phyloP scores from a whole-genome alignment of 2,329 filamentous ascomycete genomes.

The Monascus ruber region DNA sequence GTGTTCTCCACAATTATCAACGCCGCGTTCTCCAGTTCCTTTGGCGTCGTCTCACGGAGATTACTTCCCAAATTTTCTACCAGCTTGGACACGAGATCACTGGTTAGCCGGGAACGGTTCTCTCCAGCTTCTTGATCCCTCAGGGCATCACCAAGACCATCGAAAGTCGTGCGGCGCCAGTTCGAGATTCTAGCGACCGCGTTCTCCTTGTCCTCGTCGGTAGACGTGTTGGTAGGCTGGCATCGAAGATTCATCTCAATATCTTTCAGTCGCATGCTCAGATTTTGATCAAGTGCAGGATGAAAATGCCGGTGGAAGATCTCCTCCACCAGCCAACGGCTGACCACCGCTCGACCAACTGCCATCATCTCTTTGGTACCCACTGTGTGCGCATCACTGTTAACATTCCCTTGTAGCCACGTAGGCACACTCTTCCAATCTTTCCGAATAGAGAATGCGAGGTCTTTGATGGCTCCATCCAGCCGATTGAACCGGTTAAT shows the following conservation, averaged over 20 bases:
- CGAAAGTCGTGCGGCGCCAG: constrained; percentile 87
- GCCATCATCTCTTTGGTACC: constrained; percentile 98
- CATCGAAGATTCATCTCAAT: constrained; percentile 81
- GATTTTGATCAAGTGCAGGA: constrained; percentile 63
- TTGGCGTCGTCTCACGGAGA: constrained; percentile 63
- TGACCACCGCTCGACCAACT: constrained; percentile 78
- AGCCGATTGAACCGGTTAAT: constrained; percentile 76
- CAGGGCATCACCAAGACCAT: constrained; percentile 68
- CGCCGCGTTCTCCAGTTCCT: constrained; percentile 76
- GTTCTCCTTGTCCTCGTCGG: constrained; percentile 79
- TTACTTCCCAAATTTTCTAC: constrained; percentile 60
- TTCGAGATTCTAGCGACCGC: constrained; percentile 76
- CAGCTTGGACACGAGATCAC: constrained; percentile 56
- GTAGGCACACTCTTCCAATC: constrained; percentile 73
- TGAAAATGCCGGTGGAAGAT: constrained; percentile 91
- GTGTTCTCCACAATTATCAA: constrained; percentile 90
- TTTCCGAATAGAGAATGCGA: constrained; percentile 92
- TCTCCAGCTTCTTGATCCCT: constrained; percentile 53
- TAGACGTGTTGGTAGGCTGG: constrained; percentile 60
- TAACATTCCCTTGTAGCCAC: constrained; percentile 72
- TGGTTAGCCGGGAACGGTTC: constrained; percentile 57
- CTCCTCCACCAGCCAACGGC: constrained; percentile 80
- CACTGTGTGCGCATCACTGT: constrained; percentile 69
- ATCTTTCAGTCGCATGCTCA: constrained; percentile 69
- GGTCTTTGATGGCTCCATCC: constrained; percentile 86